These are phyloP conservation scores for Leccinum huronense DNA, from an alignment of 1,284 basidiomycete genomes.

Conservation along the genomic window DNA sequence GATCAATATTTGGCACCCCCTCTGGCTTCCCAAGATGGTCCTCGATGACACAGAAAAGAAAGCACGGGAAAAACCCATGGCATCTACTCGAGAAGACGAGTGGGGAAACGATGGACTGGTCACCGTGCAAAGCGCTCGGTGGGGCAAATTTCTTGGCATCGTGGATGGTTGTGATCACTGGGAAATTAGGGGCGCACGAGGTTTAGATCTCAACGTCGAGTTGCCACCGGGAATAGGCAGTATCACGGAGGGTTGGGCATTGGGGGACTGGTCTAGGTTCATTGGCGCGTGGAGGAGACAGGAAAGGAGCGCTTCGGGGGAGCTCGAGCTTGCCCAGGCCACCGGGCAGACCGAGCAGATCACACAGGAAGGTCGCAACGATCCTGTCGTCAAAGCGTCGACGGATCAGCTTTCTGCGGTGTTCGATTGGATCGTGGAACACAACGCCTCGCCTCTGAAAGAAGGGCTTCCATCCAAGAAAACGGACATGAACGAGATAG, in stretches of 20 bases:
- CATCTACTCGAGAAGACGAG: constrained; percentile 51
- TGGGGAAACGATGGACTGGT: constrained; percentile 98
- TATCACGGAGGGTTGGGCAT: constrained; percentile 51
- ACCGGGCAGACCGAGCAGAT: constrained; percentile 26
- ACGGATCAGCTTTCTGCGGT: constrained; percentile 70
- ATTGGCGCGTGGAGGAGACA: constrained; percentile 57
- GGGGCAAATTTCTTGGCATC: constrained; percentile 92
- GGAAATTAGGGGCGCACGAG: constrained; percentile 85
- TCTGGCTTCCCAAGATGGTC: constrained; percentile 96
- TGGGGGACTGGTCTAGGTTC: constrained; percentile 62
- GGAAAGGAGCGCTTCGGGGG: constrained; percentile 35
- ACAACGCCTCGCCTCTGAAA: constrained; percentile 27
- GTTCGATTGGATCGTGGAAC: constrained; percentile 76
- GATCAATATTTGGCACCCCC: constrained; percentile 89
- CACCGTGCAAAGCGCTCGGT: constrained; percentile 82
- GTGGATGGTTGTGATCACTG: constrained; percentile 95
- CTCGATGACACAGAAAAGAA: constrained; percentile 76
- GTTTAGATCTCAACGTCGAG: constrained; percentile 64
- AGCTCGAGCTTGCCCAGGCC: constrained; percentile 26
- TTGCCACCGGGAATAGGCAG: constrained; percentile 44
- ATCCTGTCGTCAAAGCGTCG: constrained; percentile 61
- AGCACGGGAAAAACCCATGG: constrained; percentile 41
- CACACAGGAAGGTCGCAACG: constrained; percentile 41
- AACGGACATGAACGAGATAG: constrained; percentile 45
- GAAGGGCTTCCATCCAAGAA: constrained; percentile 32